Conservation (phyloP, 768 basidiomycete species). For the Lactifluus echinatus region DNA sequence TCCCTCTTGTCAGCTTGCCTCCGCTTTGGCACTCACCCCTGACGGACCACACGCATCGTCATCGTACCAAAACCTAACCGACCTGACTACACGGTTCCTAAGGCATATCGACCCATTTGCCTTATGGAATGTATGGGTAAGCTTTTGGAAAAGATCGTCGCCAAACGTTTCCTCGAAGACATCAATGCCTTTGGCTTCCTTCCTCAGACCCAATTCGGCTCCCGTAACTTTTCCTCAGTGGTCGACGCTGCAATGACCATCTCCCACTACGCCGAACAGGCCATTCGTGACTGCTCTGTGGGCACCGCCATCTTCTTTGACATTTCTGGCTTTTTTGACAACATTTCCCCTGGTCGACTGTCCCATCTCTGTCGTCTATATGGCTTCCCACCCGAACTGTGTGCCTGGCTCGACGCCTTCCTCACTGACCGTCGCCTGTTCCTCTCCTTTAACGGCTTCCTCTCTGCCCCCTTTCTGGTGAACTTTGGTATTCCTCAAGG, state of each 20-base stretch:
- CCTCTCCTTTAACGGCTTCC: neutral
- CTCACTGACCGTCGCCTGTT: neutral
- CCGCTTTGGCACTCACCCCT: neutral
- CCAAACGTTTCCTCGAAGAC: neutral
- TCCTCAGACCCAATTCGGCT: neutral
- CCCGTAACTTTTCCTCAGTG: neutral
- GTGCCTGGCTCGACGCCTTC: neutral
- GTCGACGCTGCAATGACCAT: neutral
- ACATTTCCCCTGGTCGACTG: neutral
- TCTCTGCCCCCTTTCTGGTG: too few species aligned
- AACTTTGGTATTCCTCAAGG: too few species aligned
- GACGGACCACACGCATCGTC: neutral
- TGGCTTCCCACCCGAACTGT: neutral
- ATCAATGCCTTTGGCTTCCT: neutral
- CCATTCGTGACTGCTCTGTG: neutral
- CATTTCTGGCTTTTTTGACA: neutral
- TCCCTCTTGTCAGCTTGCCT: neutral
- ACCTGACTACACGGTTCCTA: neutral
- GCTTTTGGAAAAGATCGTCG: neutral
- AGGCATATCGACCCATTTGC: too few species aligned
- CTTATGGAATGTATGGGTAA: neutral
- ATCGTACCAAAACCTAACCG: neutral
- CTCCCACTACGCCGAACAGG: neutral
- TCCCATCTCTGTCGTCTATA: neutral
- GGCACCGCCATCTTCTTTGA: neutral